Evolutionary conservation across 2,329 filamentous ascomycete species (phyloP), one percentile per base, ranked within the genome.

Genomic region (Ambrosiella beaveri): DNA sequence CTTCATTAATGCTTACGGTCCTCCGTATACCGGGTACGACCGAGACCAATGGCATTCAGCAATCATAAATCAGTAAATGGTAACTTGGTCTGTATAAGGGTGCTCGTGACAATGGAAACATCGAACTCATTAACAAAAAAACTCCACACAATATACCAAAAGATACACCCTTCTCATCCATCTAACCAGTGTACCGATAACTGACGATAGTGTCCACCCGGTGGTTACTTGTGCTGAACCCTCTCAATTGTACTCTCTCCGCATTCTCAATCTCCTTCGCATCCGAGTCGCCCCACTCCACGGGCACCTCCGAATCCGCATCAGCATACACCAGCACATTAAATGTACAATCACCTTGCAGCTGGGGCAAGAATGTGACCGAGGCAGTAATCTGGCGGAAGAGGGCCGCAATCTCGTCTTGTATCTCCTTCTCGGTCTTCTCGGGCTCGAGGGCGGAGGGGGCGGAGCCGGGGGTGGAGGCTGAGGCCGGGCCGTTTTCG

Each of bases 211-310:
- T 98, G 68, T 96, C 93, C 35, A 98, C 91, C 27, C 87, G 81
- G 70, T 98, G 93, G 65, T 84, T 95, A 63, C 85, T 89, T 13
- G 93, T 98, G 70, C 90, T 96, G 74, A 97, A 98, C 63, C 91
- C 95, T 61, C 93, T 80, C 67, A 98, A 73, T 73, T 96, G 90
- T 37, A 98, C 93, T 68, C 93, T 89, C 75, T 98, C 93, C 47
- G 88, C 91, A 65, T 93, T 87, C 68, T 84, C 76, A 63, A 98
- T 96, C 75, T 98, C 93, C 74, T 95, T 96, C 57, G 91, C 90
- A 70, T 97, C 93, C 64, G 88, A 95, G 72, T 98, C 93, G 52
- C 93, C 93, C 93, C 93, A 98, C 70, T 98, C 93, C 60, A 98
- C 84, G 3, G 93, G 93, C 12, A 98, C 93, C 53, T 97, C 91